Evolutionary conservation across 441 rosid species (phyloP).

Genomic region (Corymbia calophylla): DNA sequence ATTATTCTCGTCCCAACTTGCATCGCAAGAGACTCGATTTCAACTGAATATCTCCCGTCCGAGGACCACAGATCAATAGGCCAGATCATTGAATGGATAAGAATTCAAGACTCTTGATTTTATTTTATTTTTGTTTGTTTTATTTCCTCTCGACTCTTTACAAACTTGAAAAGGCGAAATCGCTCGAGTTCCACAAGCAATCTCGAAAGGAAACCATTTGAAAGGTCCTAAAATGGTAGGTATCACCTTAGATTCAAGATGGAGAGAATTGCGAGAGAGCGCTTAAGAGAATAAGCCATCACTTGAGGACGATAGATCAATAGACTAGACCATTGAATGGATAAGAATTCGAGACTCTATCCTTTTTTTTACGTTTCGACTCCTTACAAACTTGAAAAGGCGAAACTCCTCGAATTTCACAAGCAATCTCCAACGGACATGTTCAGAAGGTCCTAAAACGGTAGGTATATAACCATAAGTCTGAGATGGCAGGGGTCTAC

Average conservation of each 20-base stretch:
- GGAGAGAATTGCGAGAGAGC: background rate
- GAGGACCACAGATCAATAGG: background rate
- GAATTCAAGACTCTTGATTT: background rate
- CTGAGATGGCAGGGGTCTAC: background rate
- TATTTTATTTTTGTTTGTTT: no score
- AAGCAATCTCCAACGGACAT: background rate
- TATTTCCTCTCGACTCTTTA: background rate
- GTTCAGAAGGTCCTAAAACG: background rate
- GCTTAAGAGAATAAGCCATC: background rate
- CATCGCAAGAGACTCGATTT: background rate
- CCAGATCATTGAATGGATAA: background rate
- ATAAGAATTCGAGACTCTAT: background rate
- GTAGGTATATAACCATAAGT: no score
- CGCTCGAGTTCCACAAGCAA: background rate
- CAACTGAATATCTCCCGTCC: fast-evolving
- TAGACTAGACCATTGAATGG: background rate
- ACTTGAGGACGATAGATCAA: fast-evolving
- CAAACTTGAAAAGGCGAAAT: background rate
- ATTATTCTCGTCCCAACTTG: background rate
- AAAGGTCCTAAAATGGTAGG: background rate
- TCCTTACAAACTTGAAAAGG: background rate
- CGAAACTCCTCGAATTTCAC: background rate
- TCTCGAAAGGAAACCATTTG: background rate
- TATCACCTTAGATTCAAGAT: background rate
- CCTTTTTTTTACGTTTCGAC: background rate